Conservation (phyloP, 192 early-diverging fungal genomes). For the Powellomyces hirtus region DNA sequence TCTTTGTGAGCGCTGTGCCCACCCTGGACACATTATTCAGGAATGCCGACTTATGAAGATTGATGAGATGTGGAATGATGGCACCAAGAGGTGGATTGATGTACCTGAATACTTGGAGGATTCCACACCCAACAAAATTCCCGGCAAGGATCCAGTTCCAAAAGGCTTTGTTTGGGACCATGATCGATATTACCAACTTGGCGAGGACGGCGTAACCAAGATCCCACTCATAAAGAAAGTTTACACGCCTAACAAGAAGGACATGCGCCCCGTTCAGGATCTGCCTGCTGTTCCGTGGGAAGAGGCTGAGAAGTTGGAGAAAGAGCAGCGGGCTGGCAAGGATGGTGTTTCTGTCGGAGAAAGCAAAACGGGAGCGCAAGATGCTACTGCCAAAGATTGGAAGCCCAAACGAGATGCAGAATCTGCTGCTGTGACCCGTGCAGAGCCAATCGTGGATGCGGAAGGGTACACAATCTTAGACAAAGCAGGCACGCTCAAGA, state of each 20-base stretch:
- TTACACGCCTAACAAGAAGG: neutral
- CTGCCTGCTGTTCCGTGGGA: neutral
- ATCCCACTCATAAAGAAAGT: neutral
- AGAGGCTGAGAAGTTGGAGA: too few species aligned
- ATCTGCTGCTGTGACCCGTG: neutral
- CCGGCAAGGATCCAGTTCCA: neutral
- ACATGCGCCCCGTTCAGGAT: neutral
- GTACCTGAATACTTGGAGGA: neutral
- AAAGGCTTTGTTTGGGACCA: neutral
- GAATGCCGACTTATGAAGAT: neutral
- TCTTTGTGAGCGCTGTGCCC: neutral
- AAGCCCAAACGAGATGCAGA: neutral
- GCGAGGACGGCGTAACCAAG: neutral
- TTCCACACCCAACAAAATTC: neutral
- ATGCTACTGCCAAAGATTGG: neutral
- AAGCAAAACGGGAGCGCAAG: neutral
- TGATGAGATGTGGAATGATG: neutral
- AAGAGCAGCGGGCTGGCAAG: neutral
- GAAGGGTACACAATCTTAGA: slow-evolving; percentile 1
- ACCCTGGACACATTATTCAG: neutral
- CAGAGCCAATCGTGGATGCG: neutral
- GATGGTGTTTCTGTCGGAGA: too few species aligned
- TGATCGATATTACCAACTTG: neutral
- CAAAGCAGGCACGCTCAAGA: slow-evolving; percentile 9
- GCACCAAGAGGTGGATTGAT: neutral